Evolutionary conservation across 1,284 basidiomycete species (phyloP).

Genomic region (Heliocybe sulcata): DNA sequence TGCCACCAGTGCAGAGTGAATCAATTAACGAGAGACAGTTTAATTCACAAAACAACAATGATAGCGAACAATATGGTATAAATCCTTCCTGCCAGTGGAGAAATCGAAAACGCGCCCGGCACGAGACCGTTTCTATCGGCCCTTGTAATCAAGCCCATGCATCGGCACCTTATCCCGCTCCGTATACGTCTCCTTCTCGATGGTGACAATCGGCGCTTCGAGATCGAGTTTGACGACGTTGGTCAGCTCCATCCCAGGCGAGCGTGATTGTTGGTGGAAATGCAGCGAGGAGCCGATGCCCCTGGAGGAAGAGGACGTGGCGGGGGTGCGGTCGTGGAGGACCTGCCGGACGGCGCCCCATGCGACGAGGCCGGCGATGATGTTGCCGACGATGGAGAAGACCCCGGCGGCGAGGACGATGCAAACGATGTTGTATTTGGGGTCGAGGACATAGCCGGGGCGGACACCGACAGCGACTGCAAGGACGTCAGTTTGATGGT

Average conservation of each 20-base stretch:
- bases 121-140: too few relatives aligned
- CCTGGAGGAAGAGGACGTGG: not conserved
- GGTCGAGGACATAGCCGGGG: constrained; percentile 1
- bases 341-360: not conserved
- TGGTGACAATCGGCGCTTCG: not conserved
- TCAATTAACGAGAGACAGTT: too few relatives aligned
- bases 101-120: too few relatives aligned
- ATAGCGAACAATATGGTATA: too few relatives aligned
- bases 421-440: not conserved
- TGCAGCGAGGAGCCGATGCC: not conserved
- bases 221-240: not conserved
- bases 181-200: not conserved
- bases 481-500: not conserved
- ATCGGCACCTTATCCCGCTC: not conserved
- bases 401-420: not conserved
- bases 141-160: too few relatives aligned
- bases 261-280: not conserved
- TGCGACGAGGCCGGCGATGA: not conserved
- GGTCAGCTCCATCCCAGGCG: not conserved
- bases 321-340: not conserved
- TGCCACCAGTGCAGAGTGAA: too few relatives aligned
- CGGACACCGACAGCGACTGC: not conserved
- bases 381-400: constrained; percentile 2
- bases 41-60: too few relatives aligned
- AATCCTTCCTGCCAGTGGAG: too few relatives aligned